Evolutionary conservation across 352 stramenopile species (phyloP), one percentile per base, ranked within the genome.

Genomic region (Pythium angustatum): DNA sequence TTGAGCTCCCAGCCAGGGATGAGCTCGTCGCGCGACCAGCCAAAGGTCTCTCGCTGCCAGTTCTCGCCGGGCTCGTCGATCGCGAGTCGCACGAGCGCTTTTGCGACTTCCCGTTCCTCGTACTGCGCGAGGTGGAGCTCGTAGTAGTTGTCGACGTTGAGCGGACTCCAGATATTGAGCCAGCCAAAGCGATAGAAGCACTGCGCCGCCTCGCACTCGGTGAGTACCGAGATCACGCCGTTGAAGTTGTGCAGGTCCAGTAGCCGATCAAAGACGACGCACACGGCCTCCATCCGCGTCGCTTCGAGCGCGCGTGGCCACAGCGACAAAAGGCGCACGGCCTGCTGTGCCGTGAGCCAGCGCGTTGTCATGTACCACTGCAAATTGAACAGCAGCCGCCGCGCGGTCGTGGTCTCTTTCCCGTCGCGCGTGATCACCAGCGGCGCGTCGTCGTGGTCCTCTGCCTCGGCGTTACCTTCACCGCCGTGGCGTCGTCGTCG

Each of bases 41-140:
- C 82, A 62, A 91, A 93, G 10, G 75, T 91, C 58, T 91, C 81
- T 12, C 70, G 67, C 61, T 89, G 81, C 85, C 85, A 93, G 64
- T 93, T 93, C 64, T 93, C 82, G 6, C 85, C 85, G 0, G 85
- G 85, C 47, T 93, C 85, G 26, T 88, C 81, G n/a, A 93, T 88
- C 15, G 85, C 85, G 5, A 93, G 77, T 15, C 79, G 76, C 44
- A 93, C 83, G 10, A 93, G 81, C 17, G 71, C 69, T 57, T 91
- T 89, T 17, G 82, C 79, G 19, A 93, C 62, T 56, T 93, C 85
- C 0, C 85, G 69, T 65, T 93, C 82, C 59, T 93, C 85, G 55
- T 89, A 91, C 7, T 73, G 68, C n/a, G 76, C 48, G 15, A 93
- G 55, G 11, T 84, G 72, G 9, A 93, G 75, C 60, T 91, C 81